These are phyloP conservation scores for Fraxinus latifolia DNA, from an alignment of 305 asterid species.

Conservation along the genomic window DNA sequence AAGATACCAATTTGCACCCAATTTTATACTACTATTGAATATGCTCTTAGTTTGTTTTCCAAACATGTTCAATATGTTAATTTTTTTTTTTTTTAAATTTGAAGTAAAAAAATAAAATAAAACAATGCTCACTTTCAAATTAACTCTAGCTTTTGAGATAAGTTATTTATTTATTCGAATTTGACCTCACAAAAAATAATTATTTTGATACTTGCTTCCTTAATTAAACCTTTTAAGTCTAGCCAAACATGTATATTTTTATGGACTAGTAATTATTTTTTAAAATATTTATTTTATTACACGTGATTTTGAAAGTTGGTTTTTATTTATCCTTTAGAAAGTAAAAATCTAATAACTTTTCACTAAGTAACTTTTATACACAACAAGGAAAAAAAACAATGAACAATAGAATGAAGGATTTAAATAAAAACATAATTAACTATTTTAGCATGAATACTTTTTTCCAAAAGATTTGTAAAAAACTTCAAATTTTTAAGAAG, in stretches of 20 bases:
- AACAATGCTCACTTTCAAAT: neutral
- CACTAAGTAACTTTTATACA: neutral
- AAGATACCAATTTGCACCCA: too few relatives aligned
- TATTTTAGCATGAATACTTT: neutral
- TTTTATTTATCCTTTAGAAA: neutral
- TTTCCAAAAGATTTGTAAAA: neutral
- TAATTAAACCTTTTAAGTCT: neutral
- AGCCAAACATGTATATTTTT: neutral
- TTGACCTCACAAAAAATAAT: neutral
- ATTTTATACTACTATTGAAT: too few relatives aligned
- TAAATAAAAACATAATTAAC: neutral
- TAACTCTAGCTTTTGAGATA: neutral
- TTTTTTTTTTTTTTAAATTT: too few relatives aligned
- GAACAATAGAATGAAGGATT: neutral
- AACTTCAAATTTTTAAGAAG: neutral
- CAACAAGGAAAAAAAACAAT: neutral
- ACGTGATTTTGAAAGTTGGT: neutral
- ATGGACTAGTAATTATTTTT: neutral
- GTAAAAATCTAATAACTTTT: neutral
- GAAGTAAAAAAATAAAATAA: too few relatives aligned
- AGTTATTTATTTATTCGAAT: neutral
- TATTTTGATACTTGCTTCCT: neutral
- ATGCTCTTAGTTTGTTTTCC: neutral
- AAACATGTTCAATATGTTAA: neutral
- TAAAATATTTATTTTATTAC: neutral